Evolutionary conservation across 441 rosid genomes (phyloP).

Genomic region (Melastoma candidum): DNA sequence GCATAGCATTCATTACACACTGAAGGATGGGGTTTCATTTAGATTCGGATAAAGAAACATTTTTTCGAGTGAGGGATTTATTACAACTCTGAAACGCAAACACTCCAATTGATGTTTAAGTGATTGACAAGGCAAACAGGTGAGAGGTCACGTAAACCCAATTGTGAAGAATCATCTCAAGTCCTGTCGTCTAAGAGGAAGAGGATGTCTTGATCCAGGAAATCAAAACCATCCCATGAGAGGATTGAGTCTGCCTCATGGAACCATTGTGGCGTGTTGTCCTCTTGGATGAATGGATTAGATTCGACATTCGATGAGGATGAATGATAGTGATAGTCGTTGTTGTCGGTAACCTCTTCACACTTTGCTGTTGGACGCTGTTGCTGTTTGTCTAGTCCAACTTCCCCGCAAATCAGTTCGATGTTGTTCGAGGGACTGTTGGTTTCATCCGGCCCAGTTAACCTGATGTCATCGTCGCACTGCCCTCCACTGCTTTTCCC

Average conservation of each 20-base stretch:
- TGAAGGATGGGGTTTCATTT: too few relatives aligned
- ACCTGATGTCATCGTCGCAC: too few relatives aligned
- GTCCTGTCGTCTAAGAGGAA: neutral
- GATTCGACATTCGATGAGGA: slow-evolving; percentile 1
- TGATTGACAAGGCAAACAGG: too few relatives aligned
- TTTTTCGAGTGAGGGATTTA: too few relatives aligned
- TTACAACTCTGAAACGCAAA: too few relatives aligned
- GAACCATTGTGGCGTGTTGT: slow-evolving; percentile 19
- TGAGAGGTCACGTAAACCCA: too few relatives aligned
- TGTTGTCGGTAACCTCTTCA: neutral
- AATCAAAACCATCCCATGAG: slow-evolving; percentile 43
- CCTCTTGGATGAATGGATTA: neutral
- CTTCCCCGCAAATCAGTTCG: neutral
- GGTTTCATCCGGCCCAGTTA: neutral
- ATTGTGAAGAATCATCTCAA: too few relatives aligned
- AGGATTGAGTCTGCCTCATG: slow-evolving; percentile 43
- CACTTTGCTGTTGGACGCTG: neutral
- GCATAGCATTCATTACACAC: too few relatives aligned
- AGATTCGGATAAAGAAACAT: too few relatives aligned
- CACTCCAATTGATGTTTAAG: too few relatives aligned
- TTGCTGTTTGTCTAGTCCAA: neutral
- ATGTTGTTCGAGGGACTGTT: neutral
- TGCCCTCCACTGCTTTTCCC: too few relatives aligned
- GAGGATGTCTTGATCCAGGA: slow-evolving; percentile 33
- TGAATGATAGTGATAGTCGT: neutral